Conservation (phyloP, 768 basidiomycete species). For the Candolleomyces aberdarensis region DNA sequence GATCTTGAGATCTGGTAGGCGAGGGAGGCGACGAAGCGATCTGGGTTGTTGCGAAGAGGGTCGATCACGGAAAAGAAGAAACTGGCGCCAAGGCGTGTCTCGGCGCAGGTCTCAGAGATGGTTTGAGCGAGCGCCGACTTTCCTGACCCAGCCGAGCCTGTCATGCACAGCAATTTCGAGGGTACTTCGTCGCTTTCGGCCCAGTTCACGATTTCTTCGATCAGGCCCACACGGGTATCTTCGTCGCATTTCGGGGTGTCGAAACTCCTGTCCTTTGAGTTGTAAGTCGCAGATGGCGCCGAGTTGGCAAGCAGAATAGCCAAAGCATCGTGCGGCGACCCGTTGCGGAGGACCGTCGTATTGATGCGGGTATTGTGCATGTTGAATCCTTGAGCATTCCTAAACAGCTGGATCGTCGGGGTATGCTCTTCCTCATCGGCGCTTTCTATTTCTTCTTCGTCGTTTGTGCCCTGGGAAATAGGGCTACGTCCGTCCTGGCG, state of each 20-base stretch:
- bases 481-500: too few relatives aligned
- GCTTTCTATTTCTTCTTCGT: too few relatives aligned
- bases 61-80: conserved; percentile 3
- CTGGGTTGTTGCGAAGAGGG: not conserved
- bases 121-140: conserved; percentile 9
- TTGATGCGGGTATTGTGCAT: too few relatives aligned
- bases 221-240: not conserved
- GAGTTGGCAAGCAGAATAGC: not conserved
- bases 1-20: not conserved
- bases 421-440: too few relatives aligned
- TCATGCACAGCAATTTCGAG: conserved; percentile 1
- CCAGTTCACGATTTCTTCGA: not conserved
- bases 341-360: too few relatives aligned
- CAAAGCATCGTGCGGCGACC: too few relatives aligned
- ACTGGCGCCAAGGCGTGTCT: not conserved
- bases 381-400: too few relatives aligned
- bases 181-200: not conserved
- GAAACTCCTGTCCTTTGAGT: not conserved
- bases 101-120: not conserved
- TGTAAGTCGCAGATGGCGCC: not conserved
- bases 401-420: too few relatives aligned
- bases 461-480: too few relatives aligned
- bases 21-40: conserved; percentile 1
- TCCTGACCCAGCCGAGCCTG: conserved; percentile 1
- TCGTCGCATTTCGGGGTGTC: not conserved